Conservation (phyloP, 495 filamentous ascomycete species). For the Jackrogersella minutella region DNA sequence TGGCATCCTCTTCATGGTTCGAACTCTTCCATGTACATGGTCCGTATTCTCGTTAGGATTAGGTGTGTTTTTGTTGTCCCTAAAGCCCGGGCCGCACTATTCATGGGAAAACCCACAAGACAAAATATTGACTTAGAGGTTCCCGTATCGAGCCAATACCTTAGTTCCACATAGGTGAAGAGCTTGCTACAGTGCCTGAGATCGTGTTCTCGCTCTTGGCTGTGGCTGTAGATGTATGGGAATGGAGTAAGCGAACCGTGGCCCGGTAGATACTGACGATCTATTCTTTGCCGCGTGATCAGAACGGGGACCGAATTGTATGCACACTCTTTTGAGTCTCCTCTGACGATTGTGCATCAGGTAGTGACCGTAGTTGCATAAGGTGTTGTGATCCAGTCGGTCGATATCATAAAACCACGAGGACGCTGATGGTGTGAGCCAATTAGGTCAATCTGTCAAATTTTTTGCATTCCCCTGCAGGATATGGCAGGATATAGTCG, state of each 20-base stretch:
- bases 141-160: slow-evolving; percentile 27
- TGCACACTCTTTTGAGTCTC: slow-evolving; percentile 4
- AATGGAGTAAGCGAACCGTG: not conserved
- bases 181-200: slow-evolving; percentile 10
- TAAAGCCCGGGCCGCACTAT: slow-evolving; percentile 2
- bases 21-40: slow-evolving; percentile 4
- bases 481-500: slow-evolving; percentile 3
- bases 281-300: slow-evolving; percentile 33
- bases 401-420: not conserved
- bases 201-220: slow-evolving; percentile 13
- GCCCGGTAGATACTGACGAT: slow-evolving; percentile 30
- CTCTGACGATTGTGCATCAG: slow-evolving; percentile 7
- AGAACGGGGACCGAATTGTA: not conserved
- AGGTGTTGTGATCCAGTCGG: slow-evolving; percentile 4
- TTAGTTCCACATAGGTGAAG: slow-evolving; percentile 35
- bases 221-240: slow-evolving; percentile 4
- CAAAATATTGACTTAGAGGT: slow-evolving; percentile 1
- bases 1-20: slow-evolving; percentile 17
- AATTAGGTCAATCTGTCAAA: slow-evolving; percentile 23
- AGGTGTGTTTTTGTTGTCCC: not conserved
- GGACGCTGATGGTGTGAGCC: slow-evolving; percentile 11
- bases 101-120: not conserved
- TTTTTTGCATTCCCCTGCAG: slow-evolving; percentile 26
- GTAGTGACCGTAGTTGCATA: slow-evolving; percentile 11
- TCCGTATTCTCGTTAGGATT: not conserved